Evolutionary conservation across 1,139 yeast species (phyloP).

Genomic region (Suhomyces panamericanus): DNA sequence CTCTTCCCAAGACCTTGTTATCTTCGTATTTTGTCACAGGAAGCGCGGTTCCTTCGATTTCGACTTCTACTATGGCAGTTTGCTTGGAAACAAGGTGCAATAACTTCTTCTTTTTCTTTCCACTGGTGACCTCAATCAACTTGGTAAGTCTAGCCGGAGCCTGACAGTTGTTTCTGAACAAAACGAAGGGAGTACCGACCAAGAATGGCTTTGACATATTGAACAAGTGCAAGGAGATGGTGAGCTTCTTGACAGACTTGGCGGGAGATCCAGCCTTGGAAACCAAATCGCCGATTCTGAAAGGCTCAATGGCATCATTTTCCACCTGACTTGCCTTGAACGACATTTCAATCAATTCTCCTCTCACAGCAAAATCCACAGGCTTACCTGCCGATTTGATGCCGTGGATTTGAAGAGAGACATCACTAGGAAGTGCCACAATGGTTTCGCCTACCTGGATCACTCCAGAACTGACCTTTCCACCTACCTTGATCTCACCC

Average conservation of each 20-base stretch:
- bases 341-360: constrained; percentile 66
- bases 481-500: constrained; percentile 53
- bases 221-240: constrained; percentile 62
- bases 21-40: constrained; percentile 64
- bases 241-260: constrained; percentile 51
- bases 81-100: constrained; percentile 75
- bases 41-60: constrained; percentile 53
- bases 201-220: constrained; percentile 72
- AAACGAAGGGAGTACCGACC: constrained; percentile 78
- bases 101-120: constrained; percentile 54
- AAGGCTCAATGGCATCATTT: constrained; percentile 51
- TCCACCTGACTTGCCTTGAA: constrained; percentile 47
- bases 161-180: constrained; percentile 80
- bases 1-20: constrained; percentile 69
- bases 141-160: constrained; percentile 69
- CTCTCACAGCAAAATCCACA: constrained; percentile 56
- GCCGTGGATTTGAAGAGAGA: constrained; percentile 35
- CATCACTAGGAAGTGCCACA: constrained; percentile 54
- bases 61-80: constrained; percentile 69
- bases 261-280: constrained; percentile 51
- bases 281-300: constrained; percentile 69
- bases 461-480: constrained; percentile 74
- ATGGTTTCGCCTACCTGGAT: constrained; percentile 78
- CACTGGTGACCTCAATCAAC: constrained; percentile 50
- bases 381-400: constrained; percentile 27